A percentile compares a stretch with the other conserved stretches of the same genome.
Conservation (phyloP, 257 asterid species). For the Scutellaria barbata region DNA sequence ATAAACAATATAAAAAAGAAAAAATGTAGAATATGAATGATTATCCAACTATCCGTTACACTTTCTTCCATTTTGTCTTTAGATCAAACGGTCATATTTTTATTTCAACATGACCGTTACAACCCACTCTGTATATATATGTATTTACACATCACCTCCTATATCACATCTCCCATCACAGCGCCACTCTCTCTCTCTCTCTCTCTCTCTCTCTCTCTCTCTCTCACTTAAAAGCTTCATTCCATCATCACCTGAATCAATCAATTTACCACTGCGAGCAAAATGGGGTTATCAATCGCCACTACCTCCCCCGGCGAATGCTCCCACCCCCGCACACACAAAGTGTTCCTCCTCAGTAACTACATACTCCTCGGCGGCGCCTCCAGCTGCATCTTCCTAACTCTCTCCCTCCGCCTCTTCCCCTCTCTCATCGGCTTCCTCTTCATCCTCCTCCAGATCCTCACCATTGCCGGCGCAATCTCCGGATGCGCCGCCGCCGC, state of each 20-base stretch:
- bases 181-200: constrained; percentile 6
- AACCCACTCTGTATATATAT: neutral
- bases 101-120: constrained; percentile 46
- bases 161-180: constrained; percentile 22
- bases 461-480: constrained; percentile 69
- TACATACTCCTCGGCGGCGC: constrained; percentile 76
- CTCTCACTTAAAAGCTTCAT: neutral
- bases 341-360: constrained; percentile 60
- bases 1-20: neutral
- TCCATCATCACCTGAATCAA: neutral
- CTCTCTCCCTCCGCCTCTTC: constrained; percentile 78
- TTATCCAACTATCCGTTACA: constrained; percentile 39
- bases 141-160: constrained; percentile 9
- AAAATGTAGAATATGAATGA: neutral
- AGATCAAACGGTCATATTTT: constrained; percentile 45
- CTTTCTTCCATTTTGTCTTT: constrained; percentile 10
- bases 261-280: neutral
- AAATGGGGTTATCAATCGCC: constrained; percentile 48
- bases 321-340: constrained; percentile 56
- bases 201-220: constrained; percentile 18
- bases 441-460: constrained; percentile 75
- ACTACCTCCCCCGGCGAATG: constrained; percentile 34
- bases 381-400: constrained; percentile 80
- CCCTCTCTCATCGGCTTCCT: constrained; percentile 64
- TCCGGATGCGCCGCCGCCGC: constrained; percentile 76